These are phyloP conservation scores for Hericium coralloides DNA, from an alignment of 768 basidiomycete species.

Conservation along the genomic window DNA sequence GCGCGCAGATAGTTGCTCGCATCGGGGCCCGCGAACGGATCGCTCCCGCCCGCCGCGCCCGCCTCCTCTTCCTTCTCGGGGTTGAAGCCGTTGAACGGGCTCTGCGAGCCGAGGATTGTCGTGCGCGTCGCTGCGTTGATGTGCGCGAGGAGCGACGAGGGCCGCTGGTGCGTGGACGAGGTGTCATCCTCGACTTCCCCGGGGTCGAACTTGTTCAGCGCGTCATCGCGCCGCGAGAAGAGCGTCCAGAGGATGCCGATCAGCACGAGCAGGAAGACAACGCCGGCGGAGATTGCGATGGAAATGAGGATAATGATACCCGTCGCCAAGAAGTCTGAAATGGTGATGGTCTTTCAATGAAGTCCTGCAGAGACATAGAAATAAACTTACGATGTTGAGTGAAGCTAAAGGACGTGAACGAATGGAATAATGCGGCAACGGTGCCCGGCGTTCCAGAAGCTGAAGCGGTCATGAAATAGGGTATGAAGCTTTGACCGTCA, in stretches of 20 bases:
- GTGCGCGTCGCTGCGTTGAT: slow-evolving; percentile 86
- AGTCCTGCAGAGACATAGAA: slow-evolving; percentile 2
- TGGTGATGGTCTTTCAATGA: slow-evolving; percentile 5
- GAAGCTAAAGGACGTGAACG: slow-evolving; percentile 71
- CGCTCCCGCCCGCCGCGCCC: slow-evolving; percentile 27
- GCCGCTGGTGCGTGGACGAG: slow-evolving; percentile 61
- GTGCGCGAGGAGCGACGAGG: slow-evolving; percentile 82
- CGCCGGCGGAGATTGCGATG: slow-evolving; percentile 91
- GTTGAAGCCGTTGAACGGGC: slow-evolving; percentile 27
- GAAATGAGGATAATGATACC: slow-evolving; percentile 96
- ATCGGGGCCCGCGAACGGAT: slow-evolving; percentile 60
- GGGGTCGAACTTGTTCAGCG: slow-evolving; percentile 50
- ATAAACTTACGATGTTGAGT: slow-evolving; percentile 49
- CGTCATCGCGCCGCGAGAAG: slow-evolving; percentile 76
- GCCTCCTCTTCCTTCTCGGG: slow-evolving; percentile 52
- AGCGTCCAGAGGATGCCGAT: slow-evolving; percentile 85
- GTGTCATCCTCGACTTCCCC: slow-evolving; percentile 68
- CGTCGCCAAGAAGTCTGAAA: slow-evolving; percentile 73
- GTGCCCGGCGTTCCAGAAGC: slow-evolving; percentile 59
- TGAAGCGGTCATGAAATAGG: slow-evolving; percentile 68
- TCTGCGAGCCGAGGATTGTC: slow-evolving; percentile 58
- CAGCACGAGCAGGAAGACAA: slow-evolving; percentile 81
- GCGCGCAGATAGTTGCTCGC: slow-evolving; percentile 71
- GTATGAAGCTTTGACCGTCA: slow-evolving; percentile 75
- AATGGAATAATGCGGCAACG: slow-evolving; percentile 76